phyloP scores from a whole-genome alignment of 371 early-diverging fungal genomes.

The Mucor lusitanicus region DNA sequence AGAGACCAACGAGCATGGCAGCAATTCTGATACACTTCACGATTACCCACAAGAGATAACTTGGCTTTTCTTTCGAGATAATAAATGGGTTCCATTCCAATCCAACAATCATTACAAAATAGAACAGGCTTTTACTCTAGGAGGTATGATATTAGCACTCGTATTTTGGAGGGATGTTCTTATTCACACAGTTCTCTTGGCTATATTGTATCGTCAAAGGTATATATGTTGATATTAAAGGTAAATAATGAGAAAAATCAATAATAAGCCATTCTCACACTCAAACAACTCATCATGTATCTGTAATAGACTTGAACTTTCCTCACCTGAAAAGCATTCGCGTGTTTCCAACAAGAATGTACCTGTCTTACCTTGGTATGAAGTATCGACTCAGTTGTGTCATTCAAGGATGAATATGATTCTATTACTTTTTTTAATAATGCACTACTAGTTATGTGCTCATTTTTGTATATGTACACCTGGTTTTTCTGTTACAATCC shows the following conservation, averaged over 20 bases:
- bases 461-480: not conserved
- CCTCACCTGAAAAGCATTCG: slow-evolving; percentile 53
- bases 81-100: slow-evolving; percentile 53
- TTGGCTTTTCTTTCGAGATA: slow-evolving; percentile 54
- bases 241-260: slow-evolving; percentile 11
- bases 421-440: not conserved
- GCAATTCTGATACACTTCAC: slow-evolving; percentile 8
- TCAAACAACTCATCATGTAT: not conserved
- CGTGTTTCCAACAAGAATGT: slow-evolving; percentile 54
- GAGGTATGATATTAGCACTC: slow-evolving; percentile 30
- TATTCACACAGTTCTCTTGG: not conserved
- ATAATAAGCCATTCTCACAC: not conserved
- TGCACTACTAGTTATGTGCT: not conserved
- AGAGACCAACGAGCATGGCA: not conserved
- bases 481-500: not conserved
- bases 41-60: slow-evolving; percentile 49
- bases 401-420: slow-evolving; percentile 36
- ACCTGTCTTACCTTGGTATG: slow-evolving; percentile 54
- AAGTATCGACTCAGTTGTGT: slow-evolving; percentile 53
- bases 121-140: slow-evolving; percentile 54
- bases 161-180: too few relatives aligned
- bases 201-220: slow-evolving; percentile 22
- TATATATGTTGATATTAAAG: slow-evolving; percentile 55
- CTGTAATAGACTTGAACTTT: slow-evolving; percentile 38
- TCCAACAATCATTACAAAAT: slow-evolving; percentile 49